Percentiles rank a stretch among this genome's conserved stretches.
Evolutionary conservation across 345 rosid genomes (phyloP).

Genomic region (Hypericum androsaemum): DNA sequence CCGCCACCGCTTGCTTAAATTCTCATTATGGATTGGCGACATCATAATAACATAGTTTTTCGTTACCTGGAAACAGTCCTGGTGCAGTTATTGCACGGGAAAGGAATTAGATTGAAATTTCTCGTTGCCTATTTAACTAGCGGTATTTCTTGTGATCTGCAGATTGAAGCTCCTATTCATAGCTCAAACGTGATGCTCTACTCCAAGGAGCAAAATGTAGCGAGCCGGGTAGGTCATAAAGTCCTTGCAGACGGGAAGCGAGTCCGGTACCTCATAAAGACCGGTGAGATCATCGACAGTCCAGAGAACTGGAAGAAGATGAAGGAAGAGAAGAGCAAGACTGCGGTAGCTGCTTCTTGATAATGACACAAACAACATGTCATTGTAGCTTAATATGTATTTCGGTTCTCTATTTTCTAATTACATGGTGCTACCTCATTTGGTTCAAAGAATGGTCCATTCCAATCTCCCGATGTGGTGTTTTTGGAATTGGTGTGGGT

Average conservation of each 20-base stretch:
- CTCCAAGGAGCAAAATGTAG: slow-evolving; percentile 65
- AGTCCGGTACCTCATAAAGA: slow-evolving; percentile 72
- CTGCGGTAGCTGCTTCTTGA: slow-evolving; percentile 36
- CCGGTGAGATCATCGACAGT: slow-evolving; percentile 74
- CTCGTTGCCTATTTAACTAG: too few relatives aligned
- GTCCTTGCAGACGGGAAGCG: slow-evolving; percentile 54
- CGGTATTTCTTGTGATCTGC: slow-evolving; percentile 20
- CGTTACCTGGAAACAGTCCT: too few relatives aligned
- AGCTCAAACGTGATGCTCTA: slow-evolving; percentile 93
- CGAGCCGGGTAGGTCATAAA: slow-evolving; percentile 80
- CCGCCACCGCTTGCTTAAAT: too few relatives aligned
- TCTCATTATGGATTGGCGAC: too few relatives aligned
- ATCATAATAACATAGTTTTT: too few relatives aligned
- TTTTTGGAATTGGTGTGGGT: background rate
- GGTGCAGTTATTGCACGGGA: too few relatives aligned
- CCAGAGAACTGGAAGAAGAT: slow-evolving; percentile 64
- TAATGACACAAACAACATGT: background rate
- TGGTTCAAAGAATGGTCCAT: too few relatives aligned
- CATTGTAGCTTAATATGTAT: slow-evolving; percentile 1
- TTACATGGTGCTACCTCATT: too few relatives aligned
- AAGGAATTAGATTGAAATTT: too few relatives aligned
- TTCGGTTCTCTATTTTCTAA: background rate
- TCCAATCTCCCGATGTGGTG: too few relatives aligned
- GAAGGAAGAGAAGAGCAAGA: slow-evolving; percentile 45
- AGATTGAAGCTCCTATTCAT: slow-evolving; percentile 93